Conservation (phyloP, 805 yeast genomes). For the Aciculoconidium aculeatum region DNA sequence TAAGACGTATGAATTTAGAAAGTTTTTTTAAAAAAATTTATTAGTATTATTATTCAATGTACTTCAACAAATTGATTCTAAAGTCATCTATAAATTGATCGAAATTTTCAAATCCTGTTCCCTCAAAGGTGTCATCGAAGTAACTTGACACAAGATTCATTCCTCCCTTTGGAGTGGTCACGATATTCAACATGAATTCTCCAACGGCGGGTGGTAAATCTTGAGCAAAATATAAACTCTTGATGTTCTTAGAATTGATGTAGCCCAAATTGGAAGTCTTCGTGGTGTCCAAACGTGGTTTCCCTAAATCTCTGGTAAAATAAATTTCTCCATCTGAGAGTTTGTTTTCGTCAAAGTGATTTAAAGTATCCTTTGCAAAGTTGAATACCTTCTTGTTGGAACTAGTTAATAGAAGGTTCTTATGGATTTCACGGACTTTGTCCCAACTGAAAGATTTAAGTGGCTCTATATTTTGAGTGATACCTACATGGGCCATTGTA, state of each 20-base stretch:
- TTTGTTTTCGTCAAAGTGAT: constrained; percentile 9
- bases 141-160: constrained; percentile 29
- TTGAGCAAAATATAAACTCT: constrained; percentile 30
- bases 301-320: constrained; percentile 18
- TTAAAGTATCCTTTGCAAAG: constrained; percentile 14
- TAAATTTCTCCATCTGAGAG: constrained; percentile 13
- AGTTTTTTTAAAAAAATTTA: neutral
- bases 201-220: constrained; percentile 28
- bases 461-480: constrained; percentile 27
- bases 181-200: constrained; percentile 29
- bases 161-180: constrained; percentile 27
- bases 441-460: constrained; percentile 29
- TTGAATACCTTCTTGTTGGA: constrained; percentile 21
- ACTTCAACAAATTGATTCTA: constrained; percentile 15
- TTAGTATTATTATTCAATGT: constrained; percentile 1
- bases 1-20: neutral
- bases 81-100: constrained; percentile 17
- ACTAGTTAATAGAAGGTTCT: constrained; percentile 13
- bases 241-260: constrained; percentile 19
- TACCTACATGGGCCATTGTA: constrained; percentile 28
- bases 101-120: constrained; percentile 17
- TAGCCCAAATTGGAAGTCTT: constrained; percentile 35
- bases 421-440: constrained; percentile 16
- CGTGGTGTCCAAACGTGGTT: constrained; percentile 24
- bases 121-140: constrained; percentile 22